Percentiles rank a stretch among this genome's conserved stretches.
These are phyloP conservation scores for Bretschneidera sinensis DNA, from an alignment of 345 rosid genomes.

Conservation along the genomic window DNA sequence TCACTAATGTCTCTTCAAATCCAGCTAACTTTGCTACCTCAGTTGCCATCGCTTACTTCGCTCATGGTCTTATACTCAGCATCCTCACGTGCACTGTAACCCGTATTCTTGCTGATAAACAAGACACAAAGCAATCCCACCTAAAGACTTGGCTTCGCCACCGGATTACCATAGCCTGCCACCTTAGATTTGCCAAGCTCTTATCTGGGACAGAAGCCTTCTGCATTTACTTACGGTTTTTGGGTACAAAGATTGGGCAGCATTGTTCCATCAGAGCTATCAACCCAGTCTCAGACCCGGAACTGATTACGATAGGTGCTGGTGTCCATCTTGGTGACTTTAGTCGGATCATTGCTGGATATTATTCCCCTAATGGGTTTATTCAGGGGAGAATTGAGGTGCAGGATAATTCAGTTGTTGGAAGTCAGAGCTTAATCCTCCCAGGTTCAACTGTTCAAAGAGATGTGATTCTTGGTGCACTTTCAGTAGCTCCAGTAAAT, in stretches of 20 bases:
- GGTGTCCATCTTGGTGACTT: conserved; percentile 75
- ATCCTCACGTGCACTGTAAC: conserved; percentile 36
- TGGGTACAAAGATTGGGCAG: conserved; percentile 51
- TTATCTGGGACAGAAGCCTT: conserved; percentile 64
- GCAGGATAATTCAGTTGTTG: conserved; percentile 52
- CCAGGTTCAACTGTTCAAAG: conserved; percentile 46
- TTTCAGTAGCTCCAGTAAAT: conserved; percentile 55
- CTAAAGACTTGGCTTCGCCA: conserved; percentile 42
- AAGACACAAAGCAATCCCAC: conserved; percentile 26
- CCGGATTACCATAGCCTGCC: conserved; percentile 49
- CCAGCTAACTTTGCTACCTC: conserved; percentile 32
- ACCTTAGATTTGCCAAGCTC: conserved; percentile 57
- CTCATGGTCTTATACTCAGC: conserved; percentile 54
- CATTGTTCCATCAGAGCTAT: conserved; percentile 63
- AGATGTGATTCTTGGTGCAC: conserved; percentile 59
- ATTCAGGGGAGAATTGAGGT: conserved; percentile 32
- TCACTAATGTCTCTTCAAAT: conserved; percentile 20
- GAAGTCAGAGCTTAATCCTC: conserved; percentile 58
- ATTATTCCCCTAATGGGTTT: conserved; percentile 38
- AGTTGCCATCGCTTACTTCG: conserved; percentile 32
- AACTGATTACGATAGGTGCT: conserved; percentile 34
- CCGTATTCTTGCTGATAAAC: conserved; percentile 26
- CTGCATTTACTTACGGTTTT: conserved; percentile 44
- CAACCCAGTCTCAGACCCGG: conserved; percentile 53
- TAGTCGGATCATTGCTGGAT: conserved; percentile 42